phyloP scores from a whole-genome alignment of 306 rosid species.

The Sophora flavescens region DNA sequence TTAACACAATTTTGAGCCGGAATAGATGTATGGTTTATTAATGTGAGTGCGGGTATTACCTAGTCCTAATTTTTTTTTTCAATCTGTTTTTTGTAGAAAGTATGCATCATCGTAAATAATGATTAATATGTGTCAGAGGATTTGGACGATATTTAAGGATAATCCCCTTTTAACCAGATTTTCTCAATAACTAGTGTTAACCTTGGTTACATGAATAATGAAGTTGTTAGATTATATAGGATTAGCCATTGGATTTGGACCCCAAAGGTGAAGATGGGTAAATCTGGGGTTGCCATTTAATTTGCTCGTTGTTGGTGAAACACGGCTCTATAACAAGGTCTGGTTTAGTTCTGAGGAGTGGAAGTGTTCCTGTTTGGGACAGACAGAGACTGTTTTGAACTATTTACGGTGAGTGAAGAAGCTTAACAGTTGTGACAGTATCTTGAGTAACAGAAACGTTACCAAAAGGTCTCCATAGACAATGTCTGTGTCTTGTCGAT shows the following conservation, averaged over 20 bases:
- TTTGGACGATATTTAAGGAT: no score
- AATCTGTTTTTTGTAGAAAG: no score
- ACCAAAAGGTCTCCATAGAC: constrained; percentile 25
- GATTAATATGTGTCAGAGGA: no score
- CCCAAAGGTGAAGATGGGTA: constrained; percentile 26
- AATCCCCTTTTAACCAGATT: no score
- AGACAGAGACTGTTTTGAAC: constrained; percentile 1
- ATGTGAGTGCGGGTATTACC: no score
- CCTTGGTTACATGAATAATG: no score
- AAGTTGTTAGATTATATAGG: not conserved
- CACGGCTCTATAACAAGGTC: constrained; percentile 32
- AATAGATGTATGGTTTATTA: no score
- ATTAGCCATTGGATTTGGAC: constrained; percentile 53
- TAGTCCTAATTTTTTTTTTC: no score
- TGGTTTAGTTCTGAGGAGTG: constrained; percentile 34
- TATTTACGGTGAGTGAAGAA: constrained; percentile 37
- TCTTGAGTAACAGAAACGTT: constrained; percentile 48
- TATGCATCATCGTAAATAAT: no score
- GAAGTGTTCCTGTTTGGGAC: constrained; percentile 24
- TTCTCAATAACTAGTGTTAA: no score
- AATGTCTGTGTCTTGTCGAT: constrained; percentile 5
- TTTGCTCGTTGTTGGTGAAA: constrained; percentile 44
- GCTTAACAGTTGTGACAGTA: constrained; percentile 26
- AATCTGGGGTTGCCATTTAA: constrained; percentile 12
- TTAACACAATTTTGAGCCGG: no score